Percentiles rank a stretch among this genome's conserved stretches.
Evolutionary conservation across 2,329 filamentous ascomycete genomes (phyloP).

Genomic region (Calonectria pseudoturangicola): DNA sequence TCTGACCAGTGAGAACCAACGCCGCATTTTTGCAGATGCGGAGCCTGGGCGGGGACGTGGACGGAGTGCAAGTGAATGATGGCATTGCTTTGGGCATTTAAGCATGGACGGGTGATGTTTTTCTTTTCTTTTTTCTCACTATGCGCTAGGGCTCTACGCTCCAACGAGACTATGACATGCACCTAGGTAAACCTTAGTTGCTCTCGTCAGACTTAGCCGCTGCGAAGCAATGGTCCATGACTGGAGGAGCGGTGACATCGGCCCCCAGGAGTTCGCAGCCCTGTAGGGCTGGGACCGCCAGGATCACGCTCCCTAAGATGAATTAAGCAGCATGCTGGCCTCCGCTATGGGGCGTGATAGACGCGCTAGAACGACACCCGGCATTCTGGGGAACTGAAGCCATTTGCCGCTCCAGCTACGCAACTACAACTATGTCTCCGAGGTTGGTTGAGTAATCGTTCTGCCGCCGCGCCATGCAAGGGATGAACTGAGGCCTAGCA

Average conservation of each 20-base stretch:
- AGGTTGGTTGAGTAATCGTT: no score
- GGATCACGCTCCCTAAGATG: not conserved
- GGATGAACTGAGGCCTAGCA: not conserved
- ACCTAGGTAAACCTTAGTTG: no score
- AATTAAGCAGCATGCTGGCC: not conserved
- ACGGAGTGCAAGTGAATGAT: not conserved
- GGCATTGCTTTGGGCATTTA: no score
- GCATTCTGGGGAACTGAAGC: no score
- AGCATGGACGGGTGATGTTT: no score
- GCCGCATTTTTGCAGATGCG: not conserved
- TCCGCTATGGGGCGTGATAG: not conserved
- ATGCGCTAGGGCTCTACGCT: no score
- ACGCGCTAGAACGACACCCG: not conserved
- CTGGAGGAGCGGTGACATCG: not conserved
- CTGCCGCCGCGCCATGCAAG: not conserved
- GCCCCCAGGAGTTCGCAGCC: not conserved
- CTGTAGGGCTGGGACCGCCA: not conserved
- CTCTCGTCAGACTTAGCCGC: not conserved
- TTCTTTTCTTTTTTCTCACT: no score
- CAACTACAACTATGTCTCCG: no score
- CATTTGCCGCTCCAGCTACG: no score
- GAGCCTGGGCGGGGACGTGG: not conserved
- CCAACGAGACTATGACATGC: no score
- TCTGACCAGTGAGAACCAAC: not conserved
- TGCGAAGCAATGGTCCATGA: not conserved